Percentiles rank a stretch among this genome's conserved stretches.
Evolutionary conservation across 805 yeast genomes (phyloP).

Genomic region (Maudiozyma serrabonitensis): DNA sequence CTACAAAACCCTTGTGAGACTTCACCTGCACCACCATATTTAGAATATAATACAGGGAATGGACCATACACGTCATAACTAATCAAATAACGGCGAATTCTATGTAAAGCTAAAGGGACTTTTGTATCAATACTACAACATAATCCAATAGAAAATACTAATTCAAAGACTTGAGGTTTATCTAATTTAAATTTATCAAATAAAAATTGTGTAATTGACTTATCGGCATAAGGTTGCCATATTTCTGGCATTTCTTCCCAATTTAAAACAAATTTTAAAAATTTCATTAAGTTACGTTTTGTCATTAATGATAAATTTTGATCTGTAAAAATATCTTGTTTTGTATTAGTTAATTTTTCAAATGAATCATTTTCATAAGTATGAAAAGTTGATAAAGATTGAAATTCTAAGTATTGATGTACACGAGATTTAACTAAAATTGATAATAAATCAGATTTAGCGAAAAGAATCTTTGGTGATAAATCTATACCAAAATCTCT

Average conservation of each 20-base stretch:
- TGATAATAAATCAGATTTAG: conserved; percentile 77
- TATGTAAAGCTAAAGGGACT: conserved; percentile 66
- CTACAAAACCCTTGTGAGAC: conserved; percentile 94
- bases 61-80: conserved; percentile 89
- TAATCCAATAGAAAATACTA: conserved; percentile 79
- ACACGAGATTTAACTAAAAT: conserved; percentile 77
- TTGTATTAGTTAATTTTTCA: conserved; percentile 75
- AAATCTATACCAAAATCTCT: conserved; percentile 82
- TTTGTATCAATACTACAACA: conserved; percentile 50
- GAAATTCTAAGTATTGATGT: conserved; percentile 85
- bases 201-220: conserved; percentile 52
- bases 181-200: conserved; percentile 59
- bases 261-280: conserved; percentile 74
- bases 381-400: conserved; percentile 79
- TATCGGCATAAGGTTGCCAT: conserved; percentile 46
- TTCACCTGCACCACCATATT: conserved; percentile 95
- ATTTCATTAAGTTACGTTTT: conserved; percentile 76
- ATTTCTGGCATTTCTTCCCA: conserved; percentile 52
- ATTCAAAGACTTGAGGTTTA: conserved; percentile 67
- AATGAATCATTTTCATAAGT: conserved; percentile 89
- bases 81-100: conserved; percentile 72
- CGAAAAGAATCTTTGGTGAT: conserved; percentile 79
- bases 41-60: conserved; percentile 85
- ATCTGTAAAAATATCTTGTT: conserved; percentile 89
- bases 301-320: conserved; percentile 64